Percentiles rank a stretch among this genome's conserved stretches.
Conservation (phyloP, 768 basidiomycete species). For the Termitomyces sp. region DNA sequence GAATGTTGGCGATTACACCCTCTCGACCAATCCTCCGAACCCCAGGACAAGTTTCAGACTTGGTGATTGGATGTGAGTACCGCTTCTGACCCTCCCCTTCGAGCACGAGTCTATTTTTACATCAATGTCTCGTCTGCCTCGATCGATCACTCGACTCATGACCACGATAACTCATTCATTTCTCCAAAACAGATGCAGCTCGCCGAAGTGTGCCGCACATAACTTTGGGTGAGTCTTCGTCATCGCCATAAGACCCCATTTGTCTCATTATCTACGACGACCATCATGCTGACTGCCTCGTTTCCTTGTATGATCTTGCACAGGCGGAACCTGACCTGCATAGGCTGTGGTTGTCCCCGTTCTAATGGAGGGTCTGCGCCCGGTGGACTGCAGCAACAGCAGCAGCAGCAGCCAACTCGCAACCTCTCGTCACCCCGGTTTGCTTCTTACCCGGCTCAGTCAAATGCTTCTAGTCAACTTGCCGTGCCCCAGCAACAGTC, state of each 20-base stretch:
- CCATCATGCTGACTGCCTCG: slow-evolving; percentile 37
- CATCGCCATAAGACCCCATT: neutral
- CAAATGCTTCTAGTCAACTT: neutral
- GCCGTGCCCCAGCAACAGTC: slow-evolving; percentile 2
- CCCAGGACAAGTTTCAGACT: slow-evolving; percentile 59
- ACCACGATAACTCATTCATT: slow-evolving; percentile 12
- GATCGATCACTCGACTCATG: slow-evolving; percentile 11
- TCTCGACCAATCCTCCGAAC: slow-evolving; percentile 70
- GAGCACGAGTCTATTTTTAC: slow-evolving; percentile 15
- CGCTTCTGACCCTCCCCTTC: neutral
- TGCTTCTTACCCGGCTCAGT: slow-evolving; percentile 16
- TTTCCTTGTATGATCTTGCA: slow-evolving; percentile 46
- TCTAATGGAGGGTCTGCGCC: slow-evolving; percentile 26
- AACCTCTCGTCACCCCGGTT: slow-evolving; percentile 26
- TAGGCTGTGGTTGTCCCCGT: slow-evolving; percentile 69
- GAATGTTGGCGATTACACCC: slow-evolving; percentile 37
- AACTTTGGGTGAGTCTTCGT: slow-evolving; percentile 68
- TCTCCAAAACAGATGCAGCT: slow-evolving; percentile 47
- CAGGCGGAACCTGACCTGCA: slow-evolving; percentile 74
- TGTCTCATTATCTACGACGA: slow-evolving; percentile 10
- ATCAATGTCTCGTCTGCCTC: slow-evolving; percentile 13
- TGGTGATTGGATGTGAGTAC: slow-evolving; percentile 74
- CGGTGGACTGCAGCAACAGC: slow-evolving; percentile 11
- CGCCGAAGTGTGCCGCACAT: slow-evolving; percentile 69
- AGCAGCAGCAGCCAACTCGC: slow-evolving; percentile 23